A percentile compares a stretch with the other conserved stretches of the same genome.
Evolutionary conservation across 1,139 yeast genomes (phyloP).

Genomic region (Yamadazyma oceani): DNA sequence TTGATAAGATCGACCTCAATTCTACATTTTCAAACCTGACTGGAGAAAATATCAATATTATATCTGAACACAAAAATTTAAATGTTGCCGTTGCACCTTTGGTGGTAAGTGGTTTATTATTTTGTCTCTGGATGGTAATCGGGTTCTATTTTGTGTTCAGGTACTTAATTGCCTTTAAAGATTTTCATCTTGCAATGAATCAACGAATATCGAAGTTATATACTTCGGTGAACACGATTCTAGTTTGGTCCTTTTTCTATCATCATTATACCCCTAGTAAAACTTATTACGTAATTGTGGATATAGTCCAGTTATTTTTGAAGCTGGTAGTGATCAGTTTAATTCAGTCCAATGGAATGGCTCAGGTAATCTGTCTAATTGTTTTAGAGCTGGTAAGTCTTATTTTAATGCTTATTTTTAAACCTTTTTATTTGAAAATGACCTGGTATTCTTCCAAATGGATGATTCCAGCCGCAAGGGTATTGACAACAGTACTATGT

Average conservation of each 20-base stretch:
- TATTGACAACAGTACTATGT: slow-evolving; percentile 39
- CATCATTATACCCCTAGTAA: slow-evolving; percentile 44
- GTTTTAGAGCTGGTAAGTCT: slow-evolving; percentile 36
- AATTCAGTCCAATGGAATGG: slow-evolving; percentile 42
- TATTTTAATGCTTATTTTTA: slow-evolving; percentile 26
- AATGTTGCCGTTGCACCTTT: slow-evolving; percentile 16
- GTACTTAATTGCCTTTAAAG: slow-evolving; percentile 25
- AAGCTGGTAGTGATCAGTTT: slow-evolving; percentile 45
- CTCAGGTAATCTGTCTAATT: slow-evolving; percentile 44
- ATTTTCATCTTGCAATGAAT: slow-evolving; percentile 18
- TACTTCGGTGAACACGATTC: slow-evolving; percentile 46
- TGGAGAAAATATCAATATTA: background rate
- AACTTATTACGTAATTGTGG: slow-evolving; percentile 38
- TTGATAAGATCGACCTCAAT: slow-evolving; percentile 1
- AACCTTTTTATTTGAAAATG: slow-evolving; percentile 43
- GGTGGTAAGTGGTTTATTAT: slow-evolving; percentile 30
- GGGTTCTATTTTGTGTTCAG: slow-evolving; percentile 32
- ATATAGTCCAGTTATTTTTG: slow-evolving; percentile 28
- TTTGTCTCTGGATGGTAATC: slow-evolving; percentile 34
- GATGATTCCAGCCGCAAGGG: slow-evolving; percentile 36
- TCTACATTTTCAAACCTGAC: slow-evolving; percentile 4
- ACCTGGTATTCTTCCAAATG: slow-evolving; percentile 41
- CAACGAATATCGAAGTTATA: slow-evolving; percentile 38
- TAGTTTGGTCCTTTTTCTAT: slow-evolving; percentile 49
- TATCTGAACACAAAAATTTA: background rate